Conservation (phyloP, 805 yeast genomes). For the Lipomyces oligophaga region DNA sequence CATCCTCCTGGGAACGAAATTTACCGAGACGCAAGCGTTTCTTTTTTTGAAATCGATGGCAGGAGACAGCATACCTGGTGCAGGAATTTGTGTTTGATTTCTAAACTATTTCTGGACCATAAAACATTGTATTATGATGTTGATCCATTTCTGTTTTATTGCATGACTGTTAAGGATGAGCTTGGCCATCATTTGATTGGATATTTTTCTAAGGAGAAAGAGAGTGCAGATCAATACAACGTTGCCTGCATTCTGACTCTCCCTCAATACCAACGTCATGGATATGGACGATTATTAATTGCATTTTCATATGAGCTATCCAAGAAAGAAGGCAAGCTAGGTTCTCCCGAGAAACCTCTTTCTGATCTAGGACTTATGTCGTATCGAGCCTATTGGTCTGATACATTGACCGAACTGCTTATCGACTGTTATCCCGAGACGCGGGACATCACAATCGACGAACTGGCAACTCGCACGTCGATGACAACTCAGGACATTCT, state of each 20-base stretch:
- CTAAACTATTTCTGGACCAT: conserved; percentile 89
- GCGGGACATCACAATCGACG: conserved; percentile 69
- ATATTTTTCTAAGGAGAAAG: conserved; percentile 94
- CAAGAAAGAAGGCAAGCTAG: conserved; percentile 80
- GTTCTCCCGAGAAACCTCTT: conserved; percentile 96
- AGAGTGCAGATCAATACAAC: conserved; percentile 89
- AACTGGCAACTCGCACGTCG: conserved; percentile 76
- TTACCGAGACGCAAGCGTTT: conserved; percentile 85
- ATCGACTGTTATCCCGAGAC: conserved; percentile 36
- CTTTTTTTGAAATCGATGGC: conserved; percentile 97
- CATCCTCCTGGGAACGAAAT: conserved; percentile 99
- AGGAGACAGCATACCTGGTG: conserved; percentile 96
- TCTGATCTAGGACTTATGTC: conserved; percentile 91
- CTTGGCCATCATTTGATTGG: conserved; percentile 96
- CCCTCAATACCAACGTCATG: conserved; percentile 95
- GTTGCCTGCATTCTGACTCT: conserved; percentile 95
- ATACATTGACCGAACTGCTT: conserved; percentile 69
- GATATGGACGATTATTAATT: conserved; percentile 86
- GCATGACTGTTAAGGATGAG: conserved; percentile 88
- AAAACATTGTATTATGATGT: conserved; percentile 96
- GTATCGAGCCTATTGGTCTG: conserved; percentile 96
- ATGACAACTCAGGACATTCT: conserved; percentile 96
- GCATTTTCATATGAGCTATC: conserved; percentile 92
- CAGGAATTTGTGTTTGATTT: conserved; percentile 84
- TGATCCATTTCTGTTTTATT: conserved; percentile 92